Percentiles rank a stretch among this genome's conserved stretches.
Evolutionary conservation across 441 rosid genomes (phyloP).

Genomic region (Erysimum cheiri): DNA sequence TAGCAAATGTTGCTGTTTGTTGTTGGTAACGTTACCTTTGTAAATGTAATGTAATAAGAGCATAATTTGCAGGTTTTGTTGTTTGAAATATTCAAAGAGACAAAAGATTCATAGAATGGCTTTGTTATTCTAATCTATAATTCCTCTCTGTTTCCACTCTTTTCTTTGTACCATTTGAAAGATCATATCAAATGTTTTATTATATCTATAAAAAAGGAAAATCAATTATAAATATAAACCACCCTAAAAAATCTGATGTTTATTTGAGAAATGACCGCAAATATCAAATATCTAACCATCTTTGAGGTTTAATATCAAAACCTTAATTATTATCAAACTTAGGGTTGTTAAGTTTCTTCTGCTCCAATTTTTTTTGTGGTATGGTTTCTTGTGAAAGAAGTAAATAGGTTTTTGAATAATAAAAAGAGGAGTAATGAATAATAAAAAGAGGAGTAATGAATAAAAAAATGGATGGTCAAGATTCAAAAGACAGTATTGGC

Average conservation of each 20-base stretch:
- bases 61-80: slow-evolving; percentile 24
- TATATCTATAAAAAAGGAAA: neutral
- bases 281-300: too few species aligned
- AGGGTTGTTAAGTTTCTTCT: too few species aligned
- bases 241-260: too few species aligned
- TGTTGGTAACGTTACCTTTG: slow-evolving; percentile 43
- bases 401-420: neutral
- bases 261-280: too few species aligned
- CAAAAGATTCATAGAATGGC: slow-evolving; percentile 3
- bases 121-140: slow-evolving; percentile 4
- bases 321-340: too few species aligned
- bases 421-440: neutral
- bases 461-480: slow-evolving; percentile 14
- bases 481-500: slow-evolving; percentile 23
- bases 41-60: slow-evolving; percentile 40
- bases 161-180: slow-evolving; percentile 22
- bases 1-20: slow-evolving; percentile 42
- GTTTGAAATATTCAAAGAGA: slow-evolving; percentile 18
- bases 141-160: slow-evolving; percentile 1
- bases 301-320: too few species aligned
- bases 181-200: neutral
- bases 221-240: too few species aligned
- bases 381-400: slow-evolving; percentile 38
- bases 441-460: too few species aligned
- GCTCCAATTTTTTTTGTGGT: neutral